These are phyloP conservation scores for Toxoplasma gondii DNA, from an alignment of 169 alveolate species.

Conservation along the genomic window DNA sequence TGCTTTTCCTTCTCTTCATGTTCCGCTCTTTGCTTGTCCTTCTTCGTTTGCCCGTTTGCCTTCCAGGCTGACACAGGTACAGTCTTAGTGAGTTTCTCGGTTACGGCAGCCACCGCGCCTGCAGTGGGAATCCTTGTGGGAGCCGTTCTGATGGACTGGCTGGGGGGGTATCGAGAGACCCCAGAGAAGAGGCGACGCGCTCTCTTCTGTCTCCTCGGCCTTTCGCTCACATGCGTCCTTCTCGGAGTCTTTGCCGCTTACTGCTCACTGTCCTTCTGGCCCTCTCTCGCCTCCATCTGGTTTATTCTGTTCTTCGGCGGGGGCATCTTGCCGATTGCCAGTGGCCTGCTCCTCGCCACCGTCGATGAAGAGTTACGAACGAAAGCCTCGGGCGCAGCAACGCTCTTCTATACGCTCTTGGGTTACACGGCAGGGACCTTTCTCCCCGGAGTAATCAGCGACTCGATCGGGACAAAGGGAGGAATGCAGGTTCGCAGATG, in stretches of 20 bases:
- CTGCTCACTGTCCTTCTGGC: not conserved
- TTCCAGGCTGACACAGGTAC: slow-evolving; percentile 18
- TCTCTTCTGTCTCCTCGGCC: not conserved
- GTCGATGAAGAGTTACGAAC: not conserved
- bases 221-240: not conserved
- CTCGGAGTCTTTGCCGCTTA: slow-evolving; percentile 17
- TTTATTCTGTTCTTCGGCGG: slow-evolving; percentile 47
- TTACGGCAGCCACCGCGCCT: slow-evolving; percentile 30
- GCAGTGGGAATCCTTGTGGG: slow-evolving; percentile 22
- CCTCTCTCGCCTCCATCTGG: slow-evolving; percentile 17
- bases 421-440: slow-evolving; percentile 55
- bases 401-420: slow-evolving; percentile 50
- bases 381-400: slow-evolving; percentile 43
- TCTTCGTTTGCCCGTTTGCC: not conserved
- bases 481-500: slow-evolving; percentile 29
- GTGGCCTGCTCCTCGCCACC: slow-evolving; percentile 32
- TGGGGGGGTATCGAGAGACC: not conserved
- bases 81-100: not conserved
- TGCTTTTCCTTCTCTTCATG: too few relatives aligned
- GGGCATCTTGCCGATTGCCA: slow-evolving; percentile 46
- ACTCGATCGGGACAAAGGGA: slow-evolving; percentile 15
- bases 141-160: not conserved
- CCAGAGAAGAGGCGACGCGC: not conserved
- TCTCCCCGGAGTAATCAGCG: slow-evolving; percentile 37
- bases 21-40: too few relatives aligned